phyloP scores from a whole-genome alignment of 306 rosid genomes.

The Purshia tridentata region DNA sequence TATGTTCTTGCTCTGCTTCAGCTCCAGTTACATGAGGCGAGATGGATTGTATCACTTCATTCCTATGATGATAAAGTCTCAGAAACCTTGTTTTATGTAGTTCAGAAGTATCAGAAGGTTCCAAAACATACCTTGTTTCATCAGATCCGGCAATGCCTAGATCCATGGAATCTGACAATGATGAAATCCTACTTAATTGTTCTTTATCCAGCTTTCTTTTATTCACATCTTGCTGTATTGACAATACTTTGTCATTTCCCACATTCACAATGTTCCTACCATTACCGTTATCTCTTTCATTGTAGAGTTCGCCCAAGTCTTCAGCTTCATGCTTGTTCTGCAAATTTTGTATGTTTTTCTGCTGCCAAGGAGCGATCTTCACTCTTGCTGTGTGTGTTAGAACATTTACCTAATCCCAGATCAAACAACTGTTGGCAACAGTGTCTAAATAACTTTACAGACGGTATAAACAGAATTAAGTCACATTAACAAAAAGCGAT shows the following conservation, averaged over 20 bases:
- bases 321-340: constrained; percentile 38
- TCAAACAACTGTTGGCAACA: neutral
- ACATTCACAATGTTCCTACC: constrained; percentile 24
- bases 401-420: constrained; percentile 38
- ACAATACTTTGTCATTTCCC: constrained; percentile 12
- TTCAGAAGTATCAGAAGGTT: constrained; percentile 5
- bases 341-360: constrained; percentile 26
- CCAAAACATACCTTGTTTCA: neutral
- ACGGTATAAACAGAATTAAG: neutral
- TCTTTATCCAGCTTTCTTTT: constrained; percentile 2
- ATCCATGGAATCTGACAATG: constrained; percentile 1
- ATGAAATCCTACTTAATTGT: constrained; percentile 8
- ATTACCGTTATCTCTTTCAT: constrained; percentile 22
- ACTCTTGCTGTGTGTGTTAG: constrained; percentile 43
- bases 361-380: constrained; percentile 50
- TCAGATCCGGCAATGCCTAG: neutral
- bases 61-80: neutral
- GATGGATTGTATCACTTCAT: neutral
- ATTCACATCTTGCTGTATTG: neutral
- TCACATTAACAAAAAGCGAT: neutral
- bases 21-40: constrained; percentile 3
- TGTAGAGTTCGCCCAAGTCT: constrained; percentile 40
- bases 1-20: constrained; percentile 29
- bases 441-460: neutral
- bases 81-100: neutral